Conservation (phyloP, 2,329 filamentous ascomycete genomes). For the Capronia coronata region DNA sequence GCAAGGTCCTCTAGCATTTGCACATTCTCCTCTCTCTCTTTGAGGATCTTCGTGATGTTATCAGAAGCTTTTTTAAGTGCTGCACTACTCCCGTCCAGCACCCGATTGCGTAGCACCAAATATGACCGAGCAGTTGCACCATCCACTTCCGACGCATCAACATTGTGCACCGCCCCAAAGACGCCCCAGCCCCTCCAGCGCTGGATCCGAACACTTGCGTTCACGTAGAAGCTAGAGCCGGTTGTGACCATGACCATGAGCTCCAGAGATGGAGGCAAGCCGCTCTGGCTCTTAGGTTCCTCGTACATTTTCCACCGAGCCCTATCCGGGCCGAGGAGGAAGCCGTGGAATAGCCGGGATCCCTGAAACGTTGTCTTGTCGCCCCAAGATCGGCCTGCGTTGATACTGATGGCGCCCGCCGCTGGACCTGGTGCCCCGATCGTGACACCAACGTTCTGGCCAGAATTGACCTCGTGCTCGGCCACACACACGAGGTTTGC, state of each 20-base stretch:
- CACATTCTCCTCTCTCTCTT: neutral
- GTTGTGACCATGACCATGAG: neutral
- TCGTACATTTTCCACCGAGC: slow-evolving; percentile 1
- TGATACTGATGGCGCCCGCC: neutral
- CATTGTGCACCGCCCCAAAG: neutral
- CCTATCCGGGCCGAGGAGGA: neutral
- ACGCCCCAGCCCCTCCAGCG: neutral
- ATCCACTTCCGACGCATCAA: neutral
- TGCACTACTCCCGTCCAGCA: neutral
- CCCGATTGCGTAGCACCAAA: too few relatives aligned
- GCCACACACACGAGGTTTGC: neutral
- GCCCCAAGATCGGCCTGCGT: neutral
- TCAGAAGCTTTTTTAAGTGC: neutral
- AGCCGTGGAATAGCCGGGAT: neutral
- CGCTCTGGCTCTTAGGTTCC: neutral
- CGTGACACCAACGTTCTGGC: neutral
- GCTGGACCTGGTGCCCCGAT: neutral
- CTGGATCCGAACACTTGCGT: neutral
- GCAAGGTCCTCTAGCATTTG: neutral
- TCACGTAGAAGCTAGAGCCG: neutral
- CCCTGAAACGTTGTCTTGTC: slow-evolving; percentile 1
- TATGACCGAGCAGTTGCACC: too few relatives aligned
- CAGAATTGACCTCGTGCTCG: neutral
- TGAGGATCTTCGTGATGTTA: neutral
- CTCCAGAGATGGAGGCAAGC: neutral